phyloP scores from a whole-genome alignment of 192 early-diverging fungal species.

The Entomortierella parvispora region DNA sequence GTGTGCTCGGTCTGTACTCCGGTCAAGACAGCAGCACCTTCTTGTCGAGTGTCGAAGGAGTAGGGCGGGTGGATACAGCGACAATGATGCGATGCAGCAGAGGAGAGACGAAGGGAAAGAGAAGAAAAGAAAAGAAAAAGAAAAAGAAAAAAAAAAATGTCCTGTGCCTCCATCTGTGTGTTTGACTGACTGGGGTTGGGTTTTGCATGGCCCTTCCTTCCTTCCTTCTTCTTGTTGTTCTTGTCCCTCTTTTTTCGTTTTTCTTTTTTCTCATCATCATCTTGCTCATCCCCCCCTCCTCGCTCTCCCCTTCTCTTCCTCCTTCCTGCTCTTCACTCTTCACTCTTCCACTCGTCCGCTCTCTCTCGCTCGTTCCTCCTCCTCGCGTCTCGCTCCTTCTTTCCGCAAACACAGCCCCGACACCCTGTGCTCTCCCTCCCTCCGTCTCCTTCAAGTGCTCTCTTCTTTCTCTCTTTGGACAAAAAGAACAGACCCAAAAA shows the following conservation, averaged over 20 bases:
- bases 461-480: background rate
- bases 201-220: slow-evolving; percentile 3
- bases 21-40: no score
- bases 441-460: background rate
- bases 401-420: no score
- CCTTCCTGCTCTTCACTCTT: background rate
- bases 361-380: background rate
- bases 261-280: background rate
- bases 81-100: no score
- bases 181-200: no score
- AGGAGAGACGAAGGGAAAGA: background rate
- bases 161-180: no score
- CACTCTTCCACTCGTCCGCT: background rate
- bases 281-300: background rate
- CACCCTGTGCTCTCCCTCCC: background rate
- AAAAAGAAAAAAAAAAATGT: slow-evolving; percentile 3
- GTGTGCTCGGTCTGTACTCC: no score
- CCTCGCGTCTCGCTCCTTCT: background rate
- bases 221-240: background rate
- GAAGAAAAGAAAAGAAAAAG: background rate
- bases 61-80: no score
- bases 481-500: background rate
- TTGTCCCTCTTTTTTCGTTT: background rate
- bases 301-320: background rate
- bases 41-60: no score